Conservation (phyloP, 208 protist species). For the Crithidia bombi region DNA sequence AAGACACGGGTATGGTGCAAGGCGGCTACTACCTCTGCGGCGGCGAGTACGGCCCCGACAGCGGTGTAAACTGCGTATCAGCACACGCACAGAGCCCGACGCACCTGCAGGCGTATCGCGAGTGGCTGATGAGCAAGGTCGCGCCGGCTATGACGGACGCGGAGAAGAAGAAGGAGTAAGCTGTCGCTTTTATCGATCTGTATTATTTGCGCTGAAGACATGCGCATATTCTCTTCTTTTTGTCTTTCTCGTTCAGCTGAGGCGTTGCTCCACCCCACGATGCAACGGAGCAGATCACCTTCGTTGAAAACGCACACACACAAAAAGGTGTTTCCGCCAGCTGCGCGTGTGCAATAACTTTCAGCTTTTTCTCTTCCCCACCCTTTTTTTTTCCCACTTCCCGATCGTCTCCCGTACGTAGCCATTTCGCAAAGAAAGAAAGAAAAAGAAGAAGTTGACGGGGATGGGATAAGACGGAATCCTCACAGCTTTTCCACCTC, state of each 20-base stretch:
- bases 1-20: constrained; percentile 57
- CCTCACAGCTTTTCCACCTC: too few species aligned
- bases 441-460: too few species aligned
- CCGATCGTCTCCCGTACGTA: neutral
- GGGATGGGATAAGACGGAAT: too few species aligned
- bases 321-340: neutral
- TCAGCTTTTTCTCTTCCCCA: neutral
- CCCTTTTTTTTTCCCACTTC: neutral
- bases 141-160: constrained; percentile 10
- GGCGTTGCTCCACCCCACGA: too few species aligned
- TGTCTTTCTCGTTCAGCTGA: too few species aligned
- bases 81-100: constrained; percentile 44
- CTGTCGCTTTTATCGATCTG: neutral
- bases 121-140: constrained; percentile 58
- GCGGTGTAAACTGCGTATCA: constrained; percentile 71
- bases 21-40: constrained; percentile 85
- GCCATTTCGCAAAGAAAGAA: too few species aligned
- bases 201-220: too few species aligned
- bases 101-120: constrained; percentile 43
- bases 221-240: too few species aligned
- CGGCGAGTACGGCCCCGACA: constrained; percentile 71
- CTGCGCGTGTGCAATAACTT: neutral
- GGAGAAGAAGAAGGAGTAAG: constrained; percentile 5
- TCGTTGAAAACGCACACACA: too few species aligned
- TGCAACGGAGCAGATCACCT: too few species aligned